Evolutionary conservation across 2,329 filamentous ascomycete genomes (phyloP).

Genomic region (Emmonsiellopsis sp.): DNA sequence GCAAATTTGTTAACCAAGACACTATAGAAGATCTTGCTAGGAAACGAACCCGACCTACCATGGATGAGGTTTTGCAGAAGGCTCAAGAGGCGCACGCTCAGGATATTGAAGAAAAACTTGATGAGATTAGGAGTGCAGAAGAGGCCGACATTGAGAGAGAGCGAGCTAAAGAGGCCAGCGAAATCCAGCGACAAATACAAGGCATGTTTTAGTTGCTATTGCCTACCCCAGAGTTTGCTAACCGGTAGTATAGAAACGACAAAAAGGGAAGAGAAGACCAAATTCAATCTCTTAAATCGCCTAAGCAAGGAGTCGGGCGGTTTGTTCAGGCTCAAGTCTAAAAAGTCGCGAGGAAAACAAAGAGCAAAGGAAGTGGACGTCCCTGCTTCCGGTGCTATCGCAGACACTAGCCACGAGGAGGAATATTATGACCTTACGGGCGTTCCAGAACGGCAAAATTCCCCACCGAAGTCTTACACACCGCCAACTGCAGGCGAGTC

Average conservation of each 20-base stretch:
- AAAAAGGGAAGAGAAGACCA: neutral
- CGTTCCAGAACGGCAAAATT: neutral
- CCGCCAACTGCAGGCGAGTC: neutral
- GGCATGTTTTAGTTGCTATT: neutral
- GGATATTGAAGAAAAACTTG: constrained; percentile 48
- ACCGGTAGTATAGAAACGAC: neutral
- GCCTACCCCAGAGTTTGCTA: neutral
- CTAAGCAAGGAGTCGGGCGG: neutral
- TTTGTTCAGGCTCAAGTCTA: neutral
- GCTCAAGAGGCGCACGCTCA: constrained; percentile 59
- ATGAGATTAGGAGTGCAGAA: constrained; percentile 32
- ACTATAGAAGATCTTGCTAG: constrained; percentile 68
- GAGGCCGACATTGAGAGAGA: neutral
- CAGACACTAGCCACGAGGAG: neutral
- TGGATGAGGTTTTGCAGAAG: constrained; percentile 71
- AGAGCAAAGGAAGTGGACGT: neutral
- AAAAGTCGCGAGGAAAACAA: neutral
- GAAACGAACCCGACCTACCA: constrained; percentile 61
- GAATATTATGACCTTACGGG: neutral
- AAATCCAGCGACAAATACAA: neutral
- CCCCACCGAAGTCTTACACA: neutral
- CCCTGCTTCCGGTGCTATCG: neutral
- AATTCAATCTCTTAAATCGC: neutral
- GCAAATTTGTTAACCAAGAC: constrained; percentile 62
- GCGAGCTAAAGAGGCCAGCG: neutral